Percentiles rank a stretch among this genome's conserved stretches.
These are phyloP conservation scores for Haematococcus lacustris DNA, from an alignment of 139 green algal species.

Conservation along the genomic window DNA sequence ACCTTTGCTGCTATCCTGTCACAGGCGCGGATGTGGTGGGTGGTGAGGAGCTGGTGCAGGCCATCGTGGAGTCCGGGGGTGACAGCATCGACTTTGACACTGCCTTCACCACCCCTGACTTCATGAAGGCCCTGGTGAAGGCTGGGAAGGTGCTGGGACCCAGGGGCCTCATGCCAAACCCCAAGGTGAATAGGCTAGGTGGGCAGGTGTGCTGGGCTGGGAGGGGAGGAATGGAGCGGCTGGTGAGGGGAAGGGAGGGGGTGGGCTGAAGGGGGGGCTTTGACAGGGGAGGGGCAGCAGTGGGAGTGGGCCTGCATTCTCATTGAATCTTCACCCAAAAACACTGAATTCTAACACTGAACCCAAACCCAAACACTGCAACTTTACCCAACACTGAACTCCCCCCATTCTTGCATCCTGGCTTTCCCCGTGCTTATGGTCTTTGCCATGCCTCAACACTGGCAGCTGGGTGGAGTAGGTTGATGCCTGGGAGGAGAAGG, in stretches of 20 bases:
- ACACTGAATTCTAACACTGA: no score
- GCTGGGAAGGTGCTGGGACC: constrained; percentile 79
- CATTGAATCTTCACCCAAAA: no score
- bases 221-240: not conserved
- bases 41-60: not conserved
- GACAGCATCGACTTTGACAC: constrained; percentile 15
- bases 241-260: not conserved
- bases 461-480: not conserved
- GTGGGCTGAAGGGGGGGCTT: not conserved
- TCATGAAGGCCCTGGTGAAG: constrained; percentile 71
- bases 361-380: no score
- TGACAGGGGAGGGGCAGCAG: no score
- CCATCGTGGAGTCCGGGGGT: constrained; percentile 16
- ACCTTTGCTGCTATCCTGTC: not conserved
- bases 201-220: not conserved
- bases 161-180: constrained; percentile 95
- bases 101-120: constrained; percentile 57
- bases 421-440: not conserved
- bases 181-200: constrained; percentile 59
- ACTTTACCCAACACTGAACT: not conserved
- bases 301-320: no score
- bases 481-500: not conserved
- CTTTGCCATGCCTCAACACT: not conserved
- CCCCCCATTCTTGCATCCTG: not conserved
- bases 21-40: not conserved